A percentile compares a stretch with the other conserved stretches of the same genome.
These are phyloP conservation scores for Chimonanthus praecox DNA, from an alignment of 164 flowering plant genomes.

Conservation along the genomic window DNA sequence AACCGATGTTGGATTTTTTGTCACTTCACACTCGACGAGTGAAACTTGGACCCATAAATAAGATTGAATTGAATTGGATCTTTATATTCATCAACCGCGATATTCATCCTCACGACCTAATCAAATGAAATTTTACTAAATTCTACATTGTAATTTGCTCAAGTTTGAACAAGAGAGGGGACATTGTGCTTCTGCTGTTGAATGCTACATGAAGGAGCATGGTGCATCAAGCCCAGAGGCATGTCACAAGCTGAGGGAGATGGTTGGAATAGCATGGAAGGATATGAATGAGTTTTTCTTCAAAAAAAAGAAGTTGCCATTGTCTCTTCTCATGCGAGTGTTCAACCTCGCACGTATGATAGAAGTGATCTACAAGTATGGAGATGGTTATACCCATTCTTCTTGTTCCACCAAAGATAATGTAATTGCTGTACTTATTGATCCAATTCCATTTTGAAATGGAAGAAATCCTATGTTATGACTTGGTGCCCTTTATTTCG, in stretches of 20 bases:
- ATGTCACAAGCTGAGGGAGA: constrained; percentile 1
- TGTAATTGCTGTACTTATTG: constrained; percentile 8
- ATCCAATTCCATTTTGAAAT: constrained; percentile 12
- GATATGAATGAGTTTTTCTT: constrained; percentile 33
- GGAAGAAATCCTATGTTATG: too few species aligned
- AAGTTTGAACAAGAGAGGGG: constrained; percentile 25
- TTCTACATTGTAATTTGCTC: too few species aligned
- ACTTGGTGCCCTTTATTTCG: too few species aligned
- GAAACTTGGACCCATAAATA: too few species aligned
- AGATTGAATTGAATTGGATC: too few species aligned
- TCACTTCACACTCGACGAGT: too few species aligned
- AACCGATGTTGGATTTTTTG: too few species aligned
- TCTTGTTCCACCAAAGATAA: background rate
- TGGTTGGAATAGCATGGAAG: constrained; percentile 36
- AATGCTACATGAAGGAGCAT: constrained; percentile 32
- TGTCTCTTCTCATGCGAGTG: constrained; percentile 15
- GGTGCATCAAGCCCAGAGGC: constrained; percentile 20
- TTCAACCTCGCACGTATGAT: constrained; percentile 31
- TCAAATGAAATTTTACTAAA: too few species aligned
- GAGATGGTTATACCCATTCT: constrained; percentile 31
- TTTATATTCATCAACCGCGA: too few species aligned
- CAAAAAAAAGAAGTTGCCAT: constrained; percentile 9
- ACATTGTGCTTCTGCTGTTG: constrained; percentile 23
- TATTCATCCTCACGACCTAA: too few species aligned
- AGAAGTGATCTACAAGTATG: constrained; percentile 9